Evolutionary conservation across 1,139 yeast genomes (phyloP).

Genomic region (Scheffersomyces cryptocercus): DNA sequence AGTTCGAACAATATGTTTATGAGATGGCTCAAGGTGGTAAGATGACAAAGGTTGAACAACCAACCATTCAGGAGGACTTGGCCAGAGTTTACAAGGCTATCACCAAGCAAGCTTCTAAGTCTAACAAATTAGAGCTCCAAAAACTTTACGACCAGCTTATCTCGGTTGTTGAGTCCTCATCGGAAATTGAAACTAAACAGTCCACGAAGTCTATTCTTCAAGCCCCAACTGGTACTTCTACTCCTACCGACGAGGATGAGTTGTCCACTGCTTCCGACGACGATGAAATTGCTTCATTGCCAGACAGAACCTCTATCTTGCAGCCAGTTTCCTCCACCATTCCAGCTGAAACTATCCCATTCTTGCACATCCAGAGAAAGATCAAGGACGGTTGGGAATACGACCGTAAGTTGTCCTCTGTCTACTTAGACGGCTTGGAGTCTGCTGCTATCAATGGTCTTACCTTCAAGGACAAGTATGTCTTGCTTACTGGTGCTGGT

Average conservation of each 20-base stretch:
- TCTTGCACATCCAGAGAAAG: slow-evolving; percentile 87
- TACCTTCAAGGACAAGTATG: slow-evolving; percentile 84
- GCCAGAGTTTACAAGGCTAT: slow-evolving; percentile 82
- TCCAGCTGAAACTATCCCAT: slow-evolving; percentile 88
- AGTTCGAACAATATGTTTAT: slow-evolving; percentile 90
- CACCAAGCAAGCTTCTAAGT: slow-evolving; percentile 65
- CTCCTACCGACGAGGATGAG: slow-evolving; percentile 56
- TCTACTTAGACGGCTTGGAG: slow-evolving; percentile 87
- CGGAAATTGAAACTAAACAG: slow-evolving; percentile 59
- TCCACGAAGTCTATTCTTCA: slow-evolving; percentile 45
- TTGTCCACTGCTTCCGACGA: slow-evolving; percentile 49
- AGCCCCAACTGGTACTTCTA: slow-evolving; percentile 33
- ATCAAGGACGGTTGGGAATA: slow-evolving; percentile 79
- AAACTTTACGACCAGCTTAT: slow-evolving; percentile 76
- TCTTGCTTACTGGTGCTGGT: slow-evolving; percentile 97
- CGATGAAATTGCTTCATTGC: slow-evolving; percentile 83
- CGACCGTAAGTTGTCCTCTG: slow-evolving; percentile 74
- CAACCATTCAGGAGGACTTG: slow-evolving; percentile 82
- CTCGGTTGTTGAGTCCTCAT: slow-evolving; percentile 66
- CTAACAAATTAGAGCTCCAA: slow-evolving; percentile 75
- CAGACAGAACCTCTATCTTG: slow-evolving; percentile 65
- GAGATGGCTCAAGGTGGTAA: slow-evolving; percentile 97
- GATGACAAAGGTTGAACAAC: slow-evolving; percentile 66
- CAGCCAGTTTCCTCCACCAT: slow-evolving; percentile 74
- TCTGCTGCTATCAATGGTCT: slow-evolving; percentile 91